A percentile compares a stretch with the other conserved stretches of the same genome.
Evolutionary conservation across 352 stramenopile genomes (phyloP).

Genomic region (Saprolegnia parasitica): DNA sequence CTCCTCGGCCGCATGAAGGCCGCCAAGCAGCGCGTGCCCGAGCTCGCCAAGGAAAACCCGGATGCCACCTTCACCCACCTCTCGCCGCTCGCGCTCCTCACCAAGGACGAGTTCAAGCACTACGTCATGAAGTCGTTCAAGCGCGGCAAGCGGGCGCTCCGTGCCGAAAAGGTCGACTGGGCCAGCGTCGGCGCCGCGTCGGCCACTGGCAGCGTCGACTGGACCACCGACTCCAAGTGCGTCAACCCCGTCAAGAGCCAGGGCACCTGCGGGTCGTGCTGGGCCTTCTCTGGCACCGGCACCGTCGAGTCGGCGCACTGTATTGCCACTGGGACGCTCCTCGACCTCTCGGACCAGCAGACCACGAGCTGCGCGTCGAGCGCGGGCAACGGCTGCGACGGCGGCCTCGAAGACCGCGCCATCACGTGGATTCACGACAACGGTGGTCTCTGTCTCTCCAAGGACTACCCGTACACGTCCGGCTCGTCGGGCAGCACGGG

Average conservation of each 20-base stretch:
- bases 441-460: slow-evolving; percentile 74
- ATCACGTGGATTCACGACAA: slow-evolving; percentile 88
- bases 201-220: slow-evolving; percentile 67
- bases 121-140: slow-evolving; percentile 28
- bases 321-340: slow-evolving; percentile 55
- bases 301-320: slow-evolving; percentile 88
- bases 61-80: slow-evolving; percentile 51
- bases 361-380: slow-evolving; percentile 85
- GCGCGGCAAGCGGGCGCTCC: background rate
- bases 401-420: slow-evolving; percentile 86
- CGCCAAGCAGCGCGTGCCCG: slow-evolving; percentile 30
- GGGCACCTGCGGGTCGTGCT: slow-evolving; percentile 93
- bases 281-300: slow-evolving; percentile 92
- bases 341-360: slow-evolving; percentile 89
- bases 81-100: slow-evolving; percentile 85
- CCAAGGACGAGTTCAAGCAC: slow-evolving; percentile 67
- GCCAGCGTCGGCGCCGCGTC: slow-evolving; percentile 28
- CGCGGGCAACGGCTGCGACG: slow-evolving; percentile 85
- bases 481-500: slow-evolving; percentile 32
- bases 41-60: slow-evolving; percentile 73
- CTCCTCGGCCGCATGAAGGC: slow-evolving; percentile 11
- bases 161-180: slow-evolving; percentile 9
- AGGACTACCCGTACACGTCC: slow-evolving; percentile 79
- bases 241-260: slow-evolving; percentile 93
- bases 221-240: slow-evolving; percentile 56